Evolutionary conservation across 441 rosid species (phyloP).

Genomic region (Croton laevigatus): DNA sequence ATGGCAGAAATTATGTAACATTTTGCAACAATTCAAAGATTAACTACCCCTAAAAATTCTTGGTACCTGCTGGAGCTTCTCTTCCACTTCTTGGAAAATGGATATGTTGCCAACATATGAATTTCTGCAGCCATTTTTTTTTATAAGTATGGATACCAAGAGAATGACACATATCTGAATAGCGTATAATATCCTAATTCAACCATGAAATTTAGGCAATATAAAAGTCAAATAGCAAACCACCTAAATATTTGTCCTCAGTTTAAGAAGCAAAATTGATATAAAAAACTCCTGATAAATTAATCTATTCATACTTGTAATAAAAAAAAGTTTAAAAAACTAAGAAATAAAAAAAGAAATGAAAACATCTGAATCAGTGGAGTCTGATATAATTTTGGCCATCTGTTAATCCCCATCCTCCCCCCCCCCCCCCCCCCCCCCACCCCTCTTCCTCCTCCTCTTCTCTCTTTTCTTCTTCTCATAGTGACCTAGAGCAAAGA

Average conservation of each 20-base stretch:
- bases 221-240: background rate
- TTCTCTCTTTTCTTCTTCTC: too few relatives aligned
- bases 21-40: background rate
- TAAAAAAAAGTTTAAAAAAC: background rate
- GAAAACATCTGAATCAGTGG: background rate
- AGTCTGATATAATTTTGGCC: background rate
- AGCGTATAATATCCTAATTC: background rate
- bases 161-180: background rate
- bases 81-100: constrained; percentile 72
- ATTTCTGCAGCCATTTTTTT: constrained; percentile 46
- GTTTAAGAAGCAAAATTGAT: background rate
- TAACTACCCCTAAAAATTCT: background rate
- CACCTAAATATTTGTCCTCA: constrained; percentile 6
- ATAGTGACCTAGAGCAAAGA: too few relatives aligned
- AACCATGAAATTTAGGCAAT: background rate
- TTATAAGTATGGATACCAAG: background rate
- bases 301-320: background rate
- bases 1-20: background rate
- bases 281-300: background rate
- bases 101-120: constrained; percentile 80
- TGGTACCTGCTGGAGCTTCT: constrained; percentile 70
- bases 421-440: too few relatives aligned
- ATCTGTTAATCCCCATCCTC: too few relatives aligned
- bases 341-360: background rate
- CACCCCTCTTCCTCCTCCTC: too few relatives aligned